phyloP scores from a whole-genome alignment of 805 yeast species.

The Candida rishiriensis region DNA sequence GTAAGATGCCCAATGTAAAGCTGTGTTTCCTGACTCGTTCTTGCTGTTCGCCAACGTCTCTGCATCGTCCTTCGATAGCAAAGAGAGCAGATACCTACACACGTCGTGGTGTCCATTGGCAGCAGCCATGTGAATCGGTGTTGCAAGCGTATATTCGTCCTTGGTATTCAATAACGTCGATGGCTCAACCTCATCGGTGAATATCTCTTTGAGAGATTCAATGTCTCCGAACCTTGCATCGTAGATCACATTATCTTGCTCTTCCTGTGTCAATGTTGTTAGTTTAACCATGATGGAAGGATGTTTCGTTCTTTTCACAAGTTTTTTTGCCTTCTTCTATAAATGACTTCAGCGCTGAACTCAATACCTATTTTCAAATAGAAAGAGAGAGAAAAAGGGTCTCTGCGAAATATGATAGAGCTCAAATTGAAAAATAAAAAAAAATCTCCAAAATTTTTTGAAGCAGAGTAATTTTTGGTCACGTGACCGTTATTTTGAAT shows the following conservation, averaged over 20 bases:
- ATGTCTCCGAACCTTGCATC: constrained; percentile 89
- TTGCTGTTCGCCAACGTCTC: constrained; percentile 41
- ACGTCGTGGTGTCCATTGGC: constrained; percentile 86
- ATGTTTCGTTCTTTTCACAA: no score
- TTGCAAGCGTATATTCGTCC: constrained; percentile 62
- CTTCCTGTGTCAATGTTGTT: constrained; percentile 55
- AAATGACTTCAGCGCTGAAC: no score
- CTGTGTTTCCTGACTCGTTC: constrained; percentile 87
- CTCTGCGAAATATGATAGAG: no score
- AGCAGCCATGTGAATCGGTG: constrained; percentile 91
- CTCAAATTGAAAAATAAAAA: no score
- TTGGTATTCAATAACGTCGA: constrained; percentile 39
- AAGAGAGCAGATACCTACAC: constrained; percentile 52
- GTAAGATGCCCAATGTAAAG: constrained; percentile 93
- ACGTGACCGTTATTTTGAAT: no score
- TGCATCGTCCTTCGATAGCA: constrained; percentile 43
- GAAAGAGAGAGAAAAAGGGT: no score
- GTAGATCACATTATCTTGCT: constrained; percentile 72
- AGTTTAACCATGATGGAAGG: constrained; percentile 20
- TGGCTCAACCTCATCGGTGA: constrained; percentile 51
- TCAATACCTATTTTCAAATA: no score
- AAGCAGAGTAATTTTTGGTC: no score
- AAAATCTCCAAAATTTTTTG: no score
- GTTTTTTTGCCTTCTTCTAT: no score
- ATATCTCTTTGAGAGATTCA: constrained; percentile 65